Percentiles rank a stretch among this genome's conserved stretches.
Conservation (phyloP, 2,329 filamentous ascomycete species). For the Penicillium sp. region DNA sequence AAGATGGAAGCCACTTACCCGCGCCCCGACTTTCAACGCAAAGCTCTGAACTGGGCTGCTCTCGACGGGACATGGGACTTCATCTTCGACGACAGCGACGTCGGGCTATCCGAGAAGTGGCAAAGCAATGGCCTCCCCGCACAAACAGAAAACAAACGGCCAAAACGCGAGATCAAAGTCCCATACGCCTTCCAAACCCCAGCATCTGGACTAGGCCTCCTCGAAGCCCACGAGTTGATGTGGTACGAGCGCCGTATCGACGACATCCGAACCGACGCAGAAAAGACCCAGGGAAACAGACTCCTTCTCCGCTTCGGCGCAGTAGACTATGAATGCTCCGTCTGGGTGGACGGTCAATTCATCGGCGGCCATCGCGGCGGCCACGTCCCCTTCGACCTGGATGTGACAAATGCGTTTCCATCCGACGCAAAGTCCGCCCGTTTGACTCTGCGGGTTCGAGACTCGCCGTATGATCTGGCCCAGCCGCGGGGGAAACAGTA, state of each 20-base stretch:
- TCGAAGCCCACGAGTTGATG: constrained; percentile 65
- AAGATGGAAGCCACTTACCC: constrained; percentile 51
- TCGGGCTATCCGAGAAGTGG: constrained; percentile 58
- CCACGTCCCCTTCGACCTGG: constrained; percentile 63
- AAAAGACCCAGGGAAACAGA: constrained; percentile 44
- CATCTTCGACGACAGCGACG: constrained; percentile 65
- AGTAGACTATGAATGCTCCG: constrained; percentile 53
- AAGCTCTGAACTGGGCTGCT: constrained; percentile 58
- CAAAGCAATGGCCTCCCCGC: constrained; percentile 54
- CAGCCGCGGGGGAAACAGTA: constrained; percentile 71
- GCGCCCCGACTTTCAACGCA: constrained; percentile 65
- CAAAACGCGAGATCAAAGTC: constrained; percentile 60
- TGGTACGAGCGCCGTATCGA: constrained; percentile 64
- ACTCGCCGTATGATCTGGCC: constrained; percentile 65
- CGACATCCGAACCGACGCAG: constrained; percentile 52
- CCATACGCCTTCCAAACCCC: constrained; percentile 68
- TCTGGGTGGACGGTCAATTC: constrained; percentile 59
- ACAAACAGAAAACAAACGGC: constrained; percentile 30
- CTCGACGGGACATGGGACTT: constrained; percentile 67
- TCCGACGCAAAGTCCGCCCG: constrained; percentile 31
- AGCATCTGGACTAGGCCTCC: constrained; percentile 64
- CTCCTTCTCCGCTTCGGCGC: constrained; percentile 52
- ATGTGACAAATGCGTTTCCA: constrained; percentile 50
- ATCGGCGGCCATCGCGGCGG: constrained; percentile 60
- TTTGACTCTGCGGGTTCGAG: constrained; percentile 61